Base-by-base conservation (phyloP, 2,329 filamentous ascomycete species). In the Didymosphaeria variabile region DNA sequence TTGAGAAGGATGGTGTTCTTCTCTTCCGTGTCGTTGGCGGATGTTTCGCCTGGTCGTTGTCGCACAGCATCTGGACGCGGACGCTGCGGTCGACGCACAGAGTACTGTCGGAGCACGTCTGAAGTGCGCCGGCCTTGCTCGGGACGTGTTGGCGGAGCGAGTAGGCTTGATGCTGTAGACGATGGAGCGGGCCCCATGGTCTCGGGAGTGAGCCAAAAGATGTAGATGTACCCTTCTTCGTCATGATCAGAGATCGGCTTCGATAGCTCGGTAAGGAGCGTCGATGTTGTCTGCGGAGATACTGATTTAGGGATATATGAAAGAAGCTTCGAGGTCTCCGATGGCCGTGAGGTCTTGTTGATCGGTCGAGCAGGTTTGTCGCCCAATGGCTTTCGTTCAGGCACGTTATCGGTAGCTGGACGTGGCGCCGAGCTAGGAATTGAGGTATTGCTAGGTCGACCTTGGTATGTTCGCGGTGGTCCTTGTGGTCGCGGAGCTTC, bases 161-260 rank as follows among this genome's bases (percentile, higher is more conserved):
- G 87, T 82, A 77, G 67, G 0, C 64, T 69, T 0, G 71, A 74
- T 2, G 77, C 76, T 1, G 75, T 68, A 6, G 71, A 64, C 88
- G 89, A 38, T 83, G 84, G 81, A 0, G 86, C 77, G 0, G 83
- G 76, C 8, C 87, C 80, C 2, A 84, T 85, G 38, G 86, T 83
- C 34, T 93, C 89, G 10, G 74, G 66, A 0, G 93, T 97, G 23
- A 97, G 85, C 93, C 94, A 97, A 84, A 98, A 99, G 79, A 99
- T 97, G 84, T 99, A 99, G 68, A 99, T 98, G 80, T 95, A 99
- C 40, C 95, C 95, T 52, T 75, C 74, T 68, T 96, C 92, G 67
- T 95, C 92, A 57, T 85, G 82, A 23, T 87, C 82, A 0, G 92
- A 93, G 49, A 94, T 86, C 1, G 84, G 93, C 82, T 86, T 95